phyloP scores from a whole-genome alignment of 2,329 filamentous ascomycete species.

The Alternaria ethzedia region DNA sequence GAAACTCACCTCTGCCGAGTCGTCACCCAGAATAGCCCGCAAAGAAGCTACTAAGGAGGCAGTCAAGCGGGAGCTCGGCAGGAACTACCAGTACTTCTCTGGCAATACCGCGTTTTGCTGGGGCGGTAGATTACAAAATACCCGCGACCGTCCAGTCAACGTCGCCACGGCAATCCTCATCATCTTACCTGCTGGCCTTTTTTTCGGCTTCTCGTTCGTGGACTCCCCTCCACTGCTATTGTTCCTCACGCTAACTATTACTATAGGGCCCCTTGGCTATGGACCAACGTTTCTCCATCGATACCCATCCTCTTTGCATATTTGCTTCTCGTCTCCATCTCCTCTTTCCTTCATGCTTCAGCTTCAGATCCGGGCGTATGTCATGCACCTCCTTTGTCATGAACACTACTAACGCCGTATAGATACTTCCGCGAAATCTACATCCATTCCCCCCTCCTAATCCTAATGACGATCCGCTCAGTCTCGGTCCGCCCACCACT shows the following conservation, averaged over 20 bases:
- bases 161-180: constrained; percentile 82
- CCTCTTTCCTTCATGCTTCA: constrained; percentile 93
- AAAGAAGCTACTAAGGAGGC: constrained; percentile 51
- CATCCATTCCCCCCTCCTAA: constrained; percentile 83
- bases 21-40: constrained; percentile 69
- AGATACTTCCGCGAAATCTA: constrained; percentile 92
- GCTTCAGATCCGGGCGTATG: constrained; percentile 90
- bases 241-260: constrained; percentile 24
- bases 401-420: constrained; percentile 22
- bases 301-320: constrained; percentile 91
- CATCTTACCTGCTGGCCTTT: constrained; percentile 78
- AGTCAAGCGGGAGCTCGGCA: constrained; percentile 60
- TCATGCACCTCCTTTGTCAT: constrained; percentile 27
- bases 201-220: constrained; percentile 78
- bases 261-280: constrained; percentile 75
- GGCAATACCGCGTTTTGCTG: constrained; percentile 92
- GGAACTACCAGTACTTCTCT: constrained; percentile 90
- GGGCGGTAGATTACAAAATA: constrained; percentile 86
- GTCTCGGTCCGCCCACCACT: constrained; percentile 82
- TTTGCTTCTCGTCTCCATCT: constrained; percentile 86
- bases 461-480: constrained; percentile 79
- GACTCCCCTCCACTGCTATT: neutral
- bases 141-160: constrained; percentile 85
- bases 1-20: constrained; percentile 81
- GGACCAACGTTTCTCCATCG: constrained; percentile 84